phyloP scores from a whole-genome alignment of 768 basidiomycete genomes.

The Mrakia gelida region DNA sequence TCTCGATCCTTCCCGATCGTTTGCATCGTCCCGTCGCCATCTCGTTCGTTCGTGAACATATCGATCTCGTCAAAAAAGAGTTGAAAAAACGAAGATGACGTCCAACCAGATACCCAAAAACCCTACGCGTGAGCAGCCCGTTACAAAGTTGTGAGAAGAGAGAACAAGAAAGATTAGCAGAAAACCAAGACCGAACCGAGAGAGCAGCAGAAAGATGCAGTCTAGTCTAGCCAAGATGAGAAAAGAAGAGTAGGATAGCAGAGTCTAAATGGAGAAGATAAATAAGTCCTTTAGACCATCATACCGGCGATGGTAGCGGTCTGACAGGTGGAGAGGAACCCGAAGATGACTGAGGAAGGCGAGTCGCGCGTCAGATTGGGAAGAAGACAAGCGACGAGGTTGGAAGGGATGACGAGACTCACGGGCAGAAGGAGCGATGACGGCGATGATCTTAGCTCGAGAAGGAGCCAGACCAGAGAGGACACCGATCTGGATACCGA shows the following conservation, averaged over 20 bases:
- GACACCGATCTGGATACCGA: slow-evolving; percentile 82
- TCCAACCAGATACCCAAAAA: neutral
- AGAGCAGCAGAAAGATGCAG: no score
- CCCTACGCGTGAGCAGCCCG: slow-evolving; percentile 1
- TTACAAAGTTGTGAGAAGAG: slow-evolving; percentile 1
- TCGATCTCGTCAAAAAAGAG: no score
- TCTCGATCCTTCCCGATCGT: no score
- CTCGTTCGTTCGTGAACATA: no score
- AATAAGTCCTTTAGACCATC: slow-evolving; percentile 38
- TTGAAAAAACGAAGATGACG: no score
- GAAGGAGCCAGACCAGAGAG: slow-evolving; percentile 65
- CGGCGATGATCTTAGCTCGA: slow-evolving; percentile 65
- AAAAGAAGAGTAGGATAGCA: neutral
- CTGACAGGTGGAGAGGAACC: slow-evolving; percentile 57
- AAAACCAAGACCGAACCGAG: no score
- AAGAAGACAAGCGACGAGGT: no score
- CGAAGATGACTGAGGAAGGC: slow-evolving; percentile 57
- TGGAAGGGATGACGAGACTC: neutral
- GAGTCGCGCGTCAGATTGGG: no score
- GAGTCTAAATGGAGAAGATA: neutral
- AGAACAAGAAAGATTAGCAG: no score
- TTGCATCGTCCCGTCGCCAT: no score
- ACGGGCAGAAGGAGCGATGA: slow-evolving; percentile 54
- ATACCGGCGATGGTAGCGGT: slow-evolving; percentile 57
- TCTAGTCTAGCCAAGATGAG: neutral